Base-by-base conservation (phyloP, 495 filamentous ascomycete species). In the Aspergillus hancockii region DNA sequence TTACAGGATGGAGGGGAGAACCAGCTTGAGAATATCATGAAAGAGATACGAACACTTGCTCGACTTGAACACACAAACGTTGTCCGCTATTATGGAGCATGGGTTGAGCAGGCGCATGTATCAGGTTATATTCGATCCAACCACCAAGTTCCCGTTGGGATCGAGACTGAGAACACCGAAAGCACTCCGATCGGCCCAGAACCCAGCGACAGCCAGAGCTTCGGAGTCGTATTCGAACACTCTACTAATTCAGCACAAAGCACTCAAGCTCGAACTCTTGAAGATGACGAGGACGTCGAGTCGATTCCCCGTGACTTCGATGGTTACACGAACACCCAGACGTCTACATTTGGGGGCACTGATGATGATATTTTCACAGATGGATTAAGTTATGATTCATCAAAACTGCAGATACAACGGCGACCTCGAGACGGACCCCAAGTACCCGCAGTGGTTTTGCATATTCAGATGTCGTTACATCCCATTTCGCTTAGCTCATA, bases 401-500 rank as follows among this genome's bases (percentile, higher is more conserved):
- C 75, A 6, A 74, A 71, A 46, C 54, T 75, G 9, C 70, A 74
- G 52, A 57, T 79, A 3, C 69, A 71, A 55, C 67, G 63, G 14
- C 63, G 63, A 47, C 52, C 49, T 23, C 69, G 68, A 32, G 57
- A 62, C 40, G 62, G 64, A 0, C 57, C 71, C 12, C 68, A 73
- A 30, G 62, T 70, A 9, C 74, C 70, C 34, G 74, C 72, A 19
- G 71, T 83, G 10, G 71, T 81, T 43, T 71, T 84, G 30, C 75
- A 83, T 57, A 83, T 84, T 21, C 78, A 81, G 56, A 84, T 84
- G 81, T 82, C 81, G 7, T 63, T 82, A 16, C 77, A 84, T 55
- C 79, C 77, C 0, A 70, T 82, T 12, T 79, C 79, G n/a, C 74
- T 81, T 14, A 66, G 66, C 54, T 70, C 76, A 2, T 84, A 78